phyloP scores from a whole-genome alignment of 2,329 filamentous ascomycete genomes.

The Fusarium mexicanum region DNA sequence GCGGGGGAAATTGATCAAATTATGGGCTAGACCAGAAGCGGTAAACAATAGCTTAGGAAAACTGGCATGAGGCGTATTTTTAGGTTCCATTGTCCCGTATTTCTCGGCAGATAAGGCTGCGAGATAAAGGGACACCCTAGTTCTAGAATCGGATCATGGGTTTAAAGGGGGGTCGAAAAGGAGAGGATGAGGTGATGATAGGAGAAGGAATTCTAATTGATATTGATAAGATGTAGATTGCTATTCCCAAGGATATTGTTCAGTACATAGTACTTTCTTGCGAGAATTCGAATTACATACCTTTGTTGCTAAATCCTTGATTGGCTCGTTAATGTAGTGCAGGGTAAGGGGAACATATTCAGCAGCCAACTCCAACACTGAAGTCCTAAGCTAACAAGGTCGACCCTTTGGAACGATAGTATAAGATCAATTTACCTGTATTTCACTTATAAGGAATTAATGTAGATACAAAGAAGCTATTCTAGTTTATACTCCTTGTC shows the following conservation, averaged over 20 bases:
- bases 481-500: neutral
- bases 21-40: conserved; percentile 10
- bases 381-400: neutral
- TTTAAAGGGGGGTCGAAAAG: neutral
- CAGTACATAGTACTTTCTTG: neutral
- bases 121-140: neutral
- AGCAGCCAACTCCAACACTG: neutral
- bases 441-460: neutral
- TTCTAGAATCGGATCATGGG: neutral
- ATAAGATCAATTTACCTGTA: neutral
- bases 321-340: neutral
- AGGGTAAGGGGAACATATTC: neutral
- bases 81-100: neutral
- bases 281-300: neutral
- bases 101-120: neutral
- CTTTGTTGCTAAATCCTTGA: neutral
- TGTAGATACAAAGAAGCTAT: accelerated
- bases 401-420: neutral
- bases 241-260: neutral
- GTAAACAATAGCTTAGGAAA: conserved; percentile 25
- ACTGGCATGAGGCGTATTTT: neutral
- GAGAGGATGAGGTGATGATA: neutral
- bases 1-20: conserved; percentile 18
- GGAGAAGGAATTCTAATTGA: neutral
- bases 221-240: neutral